These are phyloP conservation scores for Terfezia boudieri DNA, from an alignment of 495 filamentous ascomycete genomes.

Conservation along the genomic window DNA sequence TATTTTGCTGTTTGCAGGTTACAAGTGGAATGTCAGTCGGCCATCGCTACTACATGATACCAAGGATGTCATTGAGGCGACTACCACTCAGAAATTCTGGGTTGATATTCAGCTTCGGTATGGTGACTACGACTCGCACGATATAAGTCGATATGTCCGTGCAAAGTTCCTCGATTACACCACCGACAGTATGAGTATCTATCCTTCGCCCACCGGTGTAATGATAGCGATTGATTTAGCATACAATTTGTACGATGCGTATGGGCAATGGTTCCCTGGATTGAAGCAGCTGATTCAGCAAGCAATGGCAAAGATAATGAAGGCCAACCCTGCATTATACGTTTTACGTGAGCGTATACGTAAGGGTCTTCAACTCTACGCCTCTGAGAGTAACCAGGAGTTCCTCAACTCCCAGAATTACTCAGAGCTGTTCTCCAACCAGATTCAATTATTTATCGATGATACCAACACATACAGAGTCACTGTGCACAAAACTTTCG, in stretches of 20 bases:
- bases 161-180: constrained; percentile 99
- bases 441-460: constrained; percentile 97
- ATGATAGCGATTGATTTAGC: constrained; percentile 98
- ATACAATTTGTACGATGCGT: constrained; percentile 95
- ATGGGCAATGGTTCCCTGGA: constrained; percentile 96
- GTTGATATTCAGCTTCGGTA: constrained; percentile 95
- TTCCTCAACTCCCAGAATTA: constrained; percentile 99
- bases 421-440: constrained; percentile 96
- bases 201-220: constrained; percentile 87
- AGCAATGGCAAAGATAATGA: constrained; percentile 99
- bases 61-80: constrained; percentile 86
- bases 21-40: constrained; percentile 95
- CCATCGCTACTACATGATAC: constrained; percentile 89
- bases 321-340: constrained; percentile 93
- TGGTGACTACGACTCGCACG: constrained; percentile 97
- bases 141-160: constrained; percentile 92
- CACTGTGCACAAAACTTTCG: constrained; percentile 99
- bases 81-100: constrained; percentile 98
- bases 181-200: constrained; percentile 96
- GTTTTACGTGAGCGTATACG: constrained; percentile 93
- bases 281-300: constrained; percentile 91
- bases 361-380: constrained; percentile 95
- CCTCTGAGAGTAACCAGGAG: constrained; percentile 97
- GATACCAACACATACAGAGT: constrained; percentile 99
- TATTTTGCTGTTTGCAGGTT: constrained; percentile 89